These are phyloP conservation scores for Brassica rapa DNA, from an alignment of 345 rosid genomes.

Conservation along the genomic window DNA sequence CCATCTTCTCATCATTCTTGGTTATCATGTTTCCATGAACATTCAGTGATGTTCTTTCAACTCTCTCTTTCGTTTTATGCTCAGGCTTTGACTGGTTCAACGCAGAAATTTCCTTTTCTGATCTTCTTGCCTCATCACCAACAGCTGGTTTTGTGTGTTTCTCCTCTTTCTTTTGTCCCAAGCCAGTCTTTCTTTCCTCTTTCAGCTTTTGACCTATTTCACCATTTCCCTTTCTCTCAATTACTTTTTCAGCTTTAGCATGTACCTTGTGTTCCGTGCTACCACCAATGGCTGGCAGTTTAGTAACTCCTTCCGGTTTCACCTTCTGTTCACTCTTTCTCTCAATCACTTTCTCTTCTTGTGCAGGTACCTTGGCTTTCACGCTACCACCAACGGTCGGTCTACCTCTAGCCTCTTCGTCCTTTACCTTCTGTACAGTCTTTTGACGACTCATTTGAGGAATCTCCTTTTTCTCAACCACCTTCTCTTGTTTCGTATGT, in stretches of 20 bases:
- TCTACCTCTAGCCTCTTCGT: conserved; percentile 15
- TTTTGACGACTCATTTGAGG: conserved; percentile 12
- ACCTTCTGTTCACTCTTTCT: background rate
- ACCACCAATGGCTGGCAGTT: conserved; percentile 6
- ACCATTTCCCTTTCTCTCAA: conserved; percentile 15
- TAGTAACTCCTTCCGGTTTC: background rate
- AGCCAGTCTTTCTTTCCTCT: background rate
- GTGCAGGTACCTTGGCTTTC: conserved; percentile 4
- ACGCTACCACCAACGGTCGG: conserved; percentile 8
- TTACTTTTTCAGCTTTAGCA: background rate
- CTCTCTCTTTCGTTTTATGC: conserved; percentile 17
- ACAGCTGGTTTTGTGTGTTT: conserved; percentile 3
- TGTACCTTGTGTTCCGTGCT: conserved; percentile 4
- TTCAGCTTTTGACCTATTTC: conserved; percentile 7
- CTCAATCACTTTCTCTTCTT: conserved; percentile 16
- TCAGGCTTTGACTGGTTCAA: background rate
- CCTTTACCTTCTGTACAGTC: conserved; percentile 11
- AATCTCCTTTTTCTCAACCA: conserved; percentile 27
- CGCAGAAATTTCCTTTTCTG: background rate
- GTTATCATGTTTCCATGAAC: background rate
- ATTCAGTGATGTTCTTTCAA: background rate
- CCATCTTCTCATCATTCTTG: conserved; percentile 12
- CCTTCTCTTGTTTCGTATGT: conserved; percentile 18
- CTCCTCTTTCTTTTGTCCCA: conserved; percentile 10
- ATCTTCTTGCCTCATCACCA: conserved; percentile 13